Evolutionary conservation across 2,329 filamentous ascomycete genomes (phyloP).

Genomic region (Phyllosticta citriasiana): DNA sequence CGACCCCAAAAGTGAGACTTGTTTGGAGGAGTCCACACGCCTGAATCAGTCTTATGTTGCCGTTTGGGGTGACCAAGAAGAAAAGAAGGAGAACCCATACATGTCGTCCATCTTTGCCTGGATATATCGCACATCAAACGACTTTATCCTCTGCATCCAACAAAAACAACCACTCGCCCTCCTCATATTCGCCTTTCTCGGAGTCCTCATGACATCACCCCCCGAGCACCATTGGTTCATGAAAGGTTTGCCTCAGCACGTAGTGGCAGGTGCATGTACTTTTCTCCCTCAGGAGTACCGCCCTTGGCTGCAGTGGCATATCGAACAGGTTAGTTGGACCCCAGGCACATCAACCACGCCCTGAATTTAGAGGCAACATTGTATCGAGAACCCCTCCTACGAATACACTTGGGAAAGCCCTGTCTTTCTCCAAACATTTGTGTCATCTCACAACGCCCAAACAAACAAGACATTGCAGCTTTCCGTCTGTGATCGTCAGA

Average conservation of each 20-base stretch:
- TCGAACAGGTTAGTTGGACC: conserved; percentile 8
- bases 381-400: no score
- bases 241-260: conserved; percentile 7
- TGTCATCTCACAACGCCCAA: not conserved
- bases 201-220: not conserved
- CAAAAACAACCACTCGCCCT: conserved; percentile 7
- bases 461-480: not conserved
- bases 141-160: conserved; percentile 5
- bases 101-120: not conserved
- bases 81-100: not conserved
- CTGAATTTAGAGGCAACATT: not conserved
- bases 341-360: not conserved
- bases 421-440: not conserved
- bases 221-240: conserved; percentile 4
- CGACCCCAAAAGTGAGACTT: not conserved
- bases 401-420: not conserved
- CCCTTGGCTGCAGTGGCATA: conserved; percentile 10
- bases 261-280: conserved; percentile 1
- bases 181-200: not conserved
- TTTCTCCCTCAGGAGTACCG: conserved; percentile 1
- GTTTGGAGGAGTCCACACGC: not conserved
- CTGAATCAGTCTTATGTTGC: not conserved
- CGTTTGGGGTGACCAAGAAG: not conserved
- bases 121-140: conserved; percentile 1
- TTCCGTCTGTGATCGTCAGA: not conserved